These are phyloP conservation scores for Silene vulgaris DNA, from an alignment of 179 eudicot species.

Conservation along the genomic window DNA sequence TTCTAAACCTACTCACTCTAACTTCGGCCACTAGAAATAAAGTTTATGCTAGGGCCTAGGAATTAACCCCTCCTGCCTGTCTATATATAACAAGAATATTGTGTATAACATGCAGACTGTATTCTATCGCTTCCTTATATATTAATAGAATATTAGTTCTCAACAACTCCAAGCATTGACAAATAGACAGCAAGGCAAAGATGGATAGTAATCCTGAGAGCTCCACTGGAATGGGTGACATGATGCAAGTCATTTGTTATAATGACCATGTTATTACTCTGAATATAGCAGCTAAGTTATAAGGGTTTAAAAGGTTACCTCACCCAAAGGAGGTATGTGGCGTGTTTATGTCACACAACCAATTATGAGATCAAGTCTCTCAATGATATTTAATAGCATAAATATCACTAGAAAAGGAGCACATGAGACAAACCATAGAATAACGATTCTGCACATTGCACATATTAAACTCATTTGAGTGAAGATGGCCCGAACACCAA, in stretches of 20 bases:
- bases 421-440: background rate
- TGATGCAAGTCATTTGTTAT: background rate
- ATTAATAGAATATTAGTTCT: slow-evolving; percentile 3
- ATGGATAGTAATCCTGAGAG: background rate
- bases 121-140: background rate
- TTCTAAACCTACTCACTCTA: background rate
- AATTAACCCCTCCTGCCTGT: background rate
- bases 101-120: background rate
- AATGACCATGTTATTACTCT: background rate
- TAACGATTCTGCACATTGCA: background rate
- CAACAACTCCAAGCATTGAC: slow-evolving; percentile 4
- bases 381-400: background rate
- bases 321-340: background rate
- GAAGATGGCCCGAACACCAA: background rate
- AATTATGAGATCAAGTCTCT: background rate
- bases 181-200: background rate
- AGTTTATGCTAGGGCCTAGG: background rate
- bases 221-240: background rate
- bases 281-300: background rate
- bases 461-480: background rate
- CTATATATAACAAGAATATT: background rate
- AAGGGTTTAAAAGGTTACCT: background rate
- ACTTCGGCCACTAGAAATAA: background rate
- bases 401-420: background rate
- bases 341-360: background rate